phyloP scores from a whole-genome alignment of 176 grass and related monocot species.

The Tuctoria greenei region DNA sequence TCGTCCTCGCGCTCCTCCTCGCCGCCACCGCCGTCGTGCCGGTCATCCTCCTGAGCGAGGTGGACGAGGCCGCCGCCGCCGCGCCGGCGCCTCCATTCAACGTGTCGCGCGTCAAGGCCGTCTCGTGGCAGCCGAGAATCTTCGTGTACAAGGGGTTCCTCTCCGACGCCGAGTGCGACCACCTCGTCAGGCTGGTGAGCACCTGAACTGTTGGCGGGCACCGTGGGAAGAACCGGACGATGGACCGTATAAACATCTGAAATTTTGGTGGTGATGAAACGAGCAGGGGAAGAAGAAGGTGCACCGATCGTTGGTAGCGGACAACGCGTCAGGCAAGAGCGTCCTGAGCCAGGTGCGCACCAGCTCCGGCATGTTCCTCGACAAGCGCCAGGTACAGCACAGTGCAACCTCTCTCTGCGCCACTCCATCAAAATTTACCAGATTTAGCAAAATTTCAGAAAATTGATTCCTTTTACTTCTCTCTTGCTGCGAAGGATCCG shows the following conservation, averaged over 20 bases:
- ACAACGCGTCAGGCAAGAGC: constrained; percentile 50
- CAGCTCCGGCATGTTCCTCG: constrained; percentile 66
- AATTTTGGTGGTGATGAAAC: background rate
- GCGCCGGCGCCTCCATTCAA: constrained; percentile 30
- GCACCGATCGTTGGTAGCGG: constrained; percentile 58
- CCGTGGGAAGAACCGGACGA: no score
- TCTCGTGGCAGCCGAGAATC: constrained; percentile 40
- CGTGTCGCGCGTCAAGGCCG: constrained; percentile 20
- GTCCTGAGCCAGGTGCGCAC: constrained; percentile 57
- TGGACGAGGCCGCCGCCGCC: background rate
- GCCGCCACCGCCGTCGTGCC: constrained; percentile 34
- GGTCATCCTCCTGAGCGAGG: constrained; percentile 23
- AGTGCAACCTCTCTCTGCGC: background rate
- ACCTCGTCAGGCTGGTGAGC: constrained; percentile 50
- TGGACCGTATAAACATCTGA: no score
- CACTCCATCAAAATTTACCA: background rate
- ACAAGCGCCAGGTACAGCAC: constrained; percentile 54
- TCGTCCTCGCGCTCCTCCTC: constrained; percentile 31
- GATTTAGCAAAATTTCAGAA: background rate
- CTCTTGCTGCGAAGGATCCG: background rate
- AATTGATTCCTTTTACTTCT: background rate
- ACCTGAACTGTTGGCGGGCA: background rate
- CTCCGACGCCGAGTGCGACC: constrained; percentile 55
- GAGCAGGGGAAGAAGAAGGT: constrained; percentile 47
- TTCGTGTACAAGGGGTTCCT: constrained; percentile 62